Percentiles rank a stretch among this genome's conserved stretches.
These are phyloP conservation scores for Cryptococcus sp. DNA, from an alignment of 1,284 basidiomycete species.

Conservation along the genomic window DNA sequence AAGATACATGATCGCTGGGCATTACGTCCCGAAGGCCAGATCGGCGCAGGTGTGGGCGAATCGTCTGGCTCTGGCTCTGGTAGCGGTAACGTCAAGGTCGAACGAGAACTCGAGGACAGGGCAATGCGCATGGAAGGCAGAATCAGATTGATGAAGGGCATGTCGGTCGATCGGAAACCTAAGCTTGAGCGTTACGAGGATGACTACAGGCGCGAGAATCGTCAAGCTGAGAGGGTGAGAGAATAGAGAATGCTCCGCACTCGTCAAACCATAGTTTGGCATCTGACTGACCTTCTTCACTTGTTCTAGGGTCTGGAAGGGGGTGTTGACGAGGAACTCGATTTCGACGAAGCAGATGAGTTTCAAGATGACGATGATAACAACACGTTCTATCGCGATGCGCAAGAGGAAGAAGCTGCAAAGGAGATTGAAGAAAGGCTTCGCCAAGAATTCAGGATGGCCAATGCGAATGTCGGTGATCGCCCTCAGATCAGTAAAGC, in stretches of 20 bases:
- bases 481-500: constrained; percentile 41
- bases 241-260: background rate
- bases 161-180: constrained; percentile 12
- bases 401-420: constrained; percentile 46
- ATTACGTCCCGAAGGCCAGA: constrained; percentile 25
- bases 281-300: constrained; percentile 1
- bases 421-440: constrained; percentile 44
- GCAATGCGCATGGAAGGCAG: constrained; percentile 34
- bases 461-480: constrained; percentile 48
- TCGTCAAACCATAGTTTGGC: background rate
- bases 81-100: constrained; percentile 23
- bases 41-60: background rate
- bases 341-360: constrained; percentile 48
- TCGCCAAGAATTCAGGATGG: constrained; percentile 44
- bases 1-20: constrained; percentile 48
- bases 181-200: constrained; percentile 42
- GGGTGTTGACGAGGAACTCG: constrained; percentile 47
- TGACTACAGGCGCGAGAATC: constrained; percentile 40
- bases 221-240: constrained; percentile 38
- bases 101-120: constrained; percentile 27
- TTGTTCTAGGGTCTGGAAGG: constrained; percentile 43
- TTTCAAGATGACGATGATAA: constrained; percentile 51
- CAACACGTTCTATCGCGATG: constrained; percentile 48
- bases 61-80: background rate
- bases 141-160: constrained; percentile 27